Conservation (phyloP, 2,329 filamentous ascomycete genomes). For the Epicoccum sorghinum region DNA sequence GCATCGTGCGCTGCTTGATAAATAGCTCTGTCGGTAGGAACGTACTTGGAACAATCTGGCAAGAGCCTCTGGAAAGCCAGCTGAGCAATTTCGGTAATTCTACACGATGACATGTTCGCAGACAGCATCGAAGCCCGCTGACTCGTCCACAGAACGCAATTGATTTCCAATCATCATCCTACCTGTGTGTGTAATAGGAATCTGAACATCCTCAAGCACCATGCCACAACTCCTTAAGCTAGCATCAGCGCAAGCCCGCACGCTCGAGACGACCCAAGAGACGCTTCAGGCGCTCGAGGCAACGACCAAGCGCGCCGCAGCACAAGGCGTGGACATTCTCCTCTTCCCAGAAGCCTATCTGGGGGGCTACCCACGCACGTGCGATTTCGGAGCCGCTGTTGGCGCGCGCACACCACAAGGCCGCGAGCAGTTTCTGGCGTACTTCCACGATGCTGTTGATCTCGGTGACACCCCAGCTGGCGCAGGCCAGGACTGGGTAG, state of each 20-base stretch:
- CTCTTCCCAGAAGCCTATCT: constrained; percentile 93
- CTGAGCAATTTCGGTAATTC: no score
- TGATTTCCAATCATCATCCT: background rate
- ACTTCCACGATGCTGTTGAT: constrained; percentile 81
- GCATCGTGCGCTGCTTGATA: background rate
- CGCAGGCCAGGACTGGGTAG: constrained; percentile 74
- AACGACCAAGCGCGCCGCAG: constrained; percentile 69
- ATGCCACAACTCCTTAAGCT: constrained; percentile 56
- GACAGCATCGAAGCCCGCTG: background rate
- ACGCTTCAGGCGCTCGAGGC: constrained; percentile 71
- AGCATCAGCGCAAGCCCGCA: constrained; percentile 57
- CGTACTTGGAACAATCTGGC: no score
- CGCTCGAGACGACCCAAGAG: constrained; percentile 54
- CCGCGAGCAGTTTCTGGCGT: constrained; percentile 80
- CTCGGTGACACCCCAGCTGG: constrained; percentile 78
- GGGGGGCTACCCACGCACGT: constrained; percentile 87
- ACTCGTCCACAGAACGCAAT: background rate
- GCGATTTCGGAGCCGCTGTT: constrained; percentile 75
- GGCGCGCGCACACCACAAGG: constrained; percentile 72
- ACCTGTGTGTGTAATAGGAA: background rate
- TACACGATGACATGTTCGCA: background rate
- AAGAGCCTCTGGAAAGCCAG: no score
- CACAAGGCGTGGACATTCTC: constrained; percentile 67
- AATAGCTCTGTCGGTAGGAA: no score
- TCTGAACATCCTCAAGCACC: background rate